phyloP scores from a whole-genome alignment of 495 filamentous ascomycete genomes.

The Penicillium psychrofluorescens region DNA sequence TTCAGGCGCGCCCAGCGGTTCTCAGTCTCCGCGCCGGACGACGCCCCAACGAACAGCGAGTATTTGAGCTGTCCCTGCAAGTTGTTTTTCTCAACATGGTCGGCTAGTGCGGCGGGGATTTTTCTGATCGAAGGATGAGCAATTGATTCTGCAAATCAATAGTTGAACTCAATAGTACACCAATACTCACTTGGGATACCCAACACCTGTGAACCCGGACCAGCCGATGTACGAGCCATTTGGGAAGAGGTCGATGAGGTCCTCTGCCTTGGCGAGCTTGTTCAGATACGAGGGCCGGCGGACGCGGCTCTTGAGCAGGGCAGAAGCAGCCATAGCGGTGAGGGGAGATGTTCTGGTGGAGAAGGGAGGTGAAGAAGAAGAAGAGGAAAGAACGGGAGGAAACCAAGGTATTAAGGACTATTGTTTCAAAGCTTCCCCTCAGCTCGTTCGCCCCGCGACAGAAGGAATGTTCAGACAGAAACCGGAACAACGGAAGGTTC shows the following conservation, averaged over 20 bases:
- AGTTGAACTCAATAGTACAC: neutral
- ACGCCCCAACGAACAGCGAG: constrained; percentile 81
- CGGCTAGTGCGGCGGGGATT: constrained; percentile 75
- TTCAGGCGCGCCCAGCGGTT: constrained; percentile 79
- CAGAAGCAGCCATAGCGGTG: constrained; percentile 52
- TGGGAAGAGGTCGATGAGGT: constrained; percentile 73
- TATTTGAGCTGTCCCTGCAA: constrained; percentile 80
- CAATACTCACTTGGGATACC: constrained; percentile 71
- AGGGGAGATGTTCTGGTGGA: neutral
- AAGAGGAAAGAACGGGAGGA: constrained; percentile 7
- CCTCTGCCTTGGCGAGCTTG: constrained; percentile 72
- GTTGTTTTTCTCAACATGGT: constrained; percentile 84
- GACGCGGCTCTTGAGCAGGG: constrained; percentile 67
- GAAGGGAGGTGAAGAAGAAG: neutral
- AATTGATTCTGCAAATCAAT: too few species aligned
- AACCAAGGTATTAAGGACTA: constrained; percentile 13
- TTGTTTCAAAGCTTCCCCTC: too few species aligned
- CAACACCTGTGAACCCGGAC: constrained; percentile 88
- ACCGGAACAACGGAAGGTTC: constrained; percentile 15
- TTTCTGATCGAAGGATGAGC: constrained; percentile 41
- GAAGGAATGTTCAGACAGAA: neutral
- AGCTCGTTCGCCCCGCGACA: too few species aligned
- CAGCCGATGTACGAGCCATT: constrained; percentile 79
- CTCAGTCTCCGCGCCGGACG: constrained; percentile 84
- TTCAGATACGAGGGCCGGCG: constrained; percentile 68